Percentiles rank a stretch among this genome's conserved stretches.
phyloP scores from a whole-genome alignment of 2,329 filamentous ascomycete genomes.

The Chrysoporthe cubensis region DNA sequence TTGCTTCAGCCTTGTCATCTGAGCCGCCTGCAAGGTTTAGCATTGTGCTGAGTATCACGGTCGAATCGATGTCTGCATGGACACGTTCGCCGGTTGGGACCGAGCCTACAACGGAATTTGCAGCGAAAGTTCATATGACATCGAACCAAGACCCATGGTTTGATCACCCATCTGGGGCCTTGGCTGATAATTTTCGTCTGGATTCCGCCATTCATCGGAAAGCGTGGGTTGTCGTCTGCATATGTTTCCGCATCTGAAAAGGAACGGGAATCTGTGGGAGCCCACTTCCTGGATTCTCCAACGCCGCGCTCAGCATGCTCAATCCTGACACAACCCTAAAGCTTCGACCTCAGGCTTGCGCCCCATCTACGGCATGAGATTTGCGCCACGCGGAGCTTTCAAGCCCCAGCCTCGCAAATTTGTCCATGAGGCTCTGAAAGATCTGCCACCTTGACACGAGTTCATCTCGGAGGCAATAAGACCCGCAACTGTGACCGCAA shows the following conservation, averaged over 20 bases:
- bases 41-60: neutral
- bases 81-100: neutral
- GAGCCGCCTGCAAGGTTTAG: neutral
- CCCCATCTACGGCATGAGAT: neutral
- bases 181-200: neutral
- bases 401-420: neutral
- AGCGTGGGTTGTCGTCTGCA: neutral
- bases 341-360: neutral
- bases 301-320: neutral
- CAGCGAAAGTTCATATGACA: neutral
- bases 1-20: neutral
- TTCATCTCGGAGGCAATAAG: neutral
- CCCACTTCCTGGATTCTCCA: neutral
- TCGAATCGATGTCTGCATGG: neutral
- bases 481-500: slow-evolving; percentile 3
- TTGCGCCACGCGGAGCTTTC: neutral
- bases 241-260: neutral
- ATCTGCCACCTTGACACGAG: slow-evolving; percentile 1
- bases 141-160: neutral
- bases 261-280: no score
- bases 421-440: slow-evolving; percentile 1
- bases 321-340: neutral
- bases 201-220: neutral
- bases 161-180: neutral
- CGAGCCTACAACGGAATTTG: neutral